Evolutionary conservation across 2,329 filamentous ascomycete species (phyloP), one percentile per base, ranked within the genome.

Genomic region (Xylariaceae sp.): DNA sequence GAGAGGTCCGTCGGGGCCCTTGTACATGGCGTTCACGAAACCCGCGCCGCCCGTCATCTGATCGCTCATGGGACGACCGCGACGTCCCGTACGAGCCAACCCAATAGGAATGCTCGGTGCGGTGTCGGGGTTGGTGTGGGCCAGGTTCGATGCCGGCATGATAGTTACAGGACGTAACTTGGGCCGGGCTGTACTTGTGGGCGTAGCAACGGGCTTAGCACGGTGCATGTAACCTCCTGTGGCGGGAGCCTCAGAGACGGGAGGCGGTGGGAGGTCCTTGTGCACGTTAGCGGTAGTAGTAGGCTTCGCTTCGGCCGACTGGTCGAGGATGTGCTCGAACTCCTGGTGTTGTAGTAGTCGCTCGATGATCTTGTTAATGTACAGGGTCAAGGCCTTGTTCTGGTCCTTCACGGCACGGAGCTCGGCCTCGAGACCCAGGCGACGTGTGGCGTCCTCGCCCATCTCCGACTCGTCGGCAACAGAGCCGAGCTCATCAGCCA

Each of bases 341-440:
- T 96, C 92, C 70, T 96, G 89, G 75, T 97, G 90, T 72, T 96
- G 89, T 63, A 99, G 82, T 50, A 99, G 84, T 58, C 94, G 89
- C 73, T 94, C 94, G 73, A 99, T 96, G 73, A 99, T 97, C 78
- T 94, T 96, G 83, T 97, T 96, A 79, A 99, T 97, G 78, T 99
- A 99, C 65, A 97, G 80, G 23, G 92, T 96, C 67, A 99, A 80
- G 35, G 94, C 94, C 79, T 97, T 97, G 80, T 99, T 97, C 78
- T 96, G 88, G 73, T 96, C 93, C 76, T 90, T 93, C 67, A 90
- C 79, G 7, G 84, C 81, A 74, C 89, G 91, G 66, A 94, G 75
- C 68, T 97, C 93, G 9, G 80, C 76, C 72, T 97, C 92, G 10
- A 94, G 79, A 55, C 84, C 92, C 10, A 94, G 79, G 55, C 85